These are phyloP conservation scores for Metschnikowia proteae DNA, from an alignment of 805 yeast genomes.

Conservation along the genomic window DNA sequence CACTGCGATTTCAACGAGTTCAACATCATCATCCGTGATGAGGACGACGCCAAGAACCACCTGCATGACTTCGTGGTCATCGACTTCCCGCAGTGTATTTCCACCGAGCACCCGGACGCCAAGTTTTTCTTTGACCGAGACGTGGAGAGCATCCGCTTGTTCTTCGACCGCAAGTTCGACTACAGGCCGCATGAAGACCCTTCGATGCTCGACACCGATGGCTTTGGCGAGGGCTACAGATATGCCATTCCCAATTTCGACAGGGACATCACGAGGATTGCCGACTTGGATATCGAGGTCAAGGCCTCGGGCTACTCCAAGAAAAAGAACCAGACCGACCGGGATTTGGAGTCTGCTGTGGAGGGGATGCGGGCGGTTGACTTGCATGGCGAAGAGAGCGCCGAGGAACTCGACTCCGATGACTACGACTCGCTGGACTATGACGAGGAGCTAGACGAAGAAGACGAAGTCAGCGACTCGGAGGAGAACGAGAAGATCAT, in stretches of 20 bases:
- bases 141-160: conserved; percentile 81
- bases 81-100: conserved; percentile 98
- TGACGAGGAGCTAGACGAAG: conserved; percentile 33
- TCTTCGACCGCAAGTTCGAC: conserved; percentile 73
- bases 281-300: conserved; percentile 75
- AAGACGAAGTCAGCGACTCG: conserved; percentile 25
- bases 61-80: conserved; percentile 82
- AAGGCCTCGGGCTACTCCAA: conserved; percentile 83
- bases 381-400: conserved; percentile 22
- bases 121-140: conserved; percentile 86
- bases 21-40: conserved; percentile 80
- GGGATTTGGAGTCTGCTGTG: conserved; percentile 76
- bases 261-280: conserved; percentile 68
- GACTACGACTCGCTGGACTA: conserved; percentile 20
- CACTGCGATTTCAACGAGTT: conserved; percentile 98
- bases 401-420: conserved; percentile 44
- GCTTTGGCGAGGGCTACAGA: conserved; percentile 76
- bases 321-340: conserved; percentile 39
- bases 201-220: conserved; percentile 72
- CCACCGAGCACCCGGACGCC: conserved; percentile 88
- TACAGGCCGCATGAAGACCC: conserved; percentile 67
- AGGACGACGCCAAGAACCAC: conserved; percentile 43
- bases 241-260: conserved; percentile 75
- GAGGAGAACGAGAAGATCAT: conserved; percentile 55
- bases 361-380: conserved; percentile 54